These are phyloP conservation scores for Usnea hakonensis DNA, from an alignment of 495 filamentous ascomycete genomes.

Conservation along the genomic window DNA sequence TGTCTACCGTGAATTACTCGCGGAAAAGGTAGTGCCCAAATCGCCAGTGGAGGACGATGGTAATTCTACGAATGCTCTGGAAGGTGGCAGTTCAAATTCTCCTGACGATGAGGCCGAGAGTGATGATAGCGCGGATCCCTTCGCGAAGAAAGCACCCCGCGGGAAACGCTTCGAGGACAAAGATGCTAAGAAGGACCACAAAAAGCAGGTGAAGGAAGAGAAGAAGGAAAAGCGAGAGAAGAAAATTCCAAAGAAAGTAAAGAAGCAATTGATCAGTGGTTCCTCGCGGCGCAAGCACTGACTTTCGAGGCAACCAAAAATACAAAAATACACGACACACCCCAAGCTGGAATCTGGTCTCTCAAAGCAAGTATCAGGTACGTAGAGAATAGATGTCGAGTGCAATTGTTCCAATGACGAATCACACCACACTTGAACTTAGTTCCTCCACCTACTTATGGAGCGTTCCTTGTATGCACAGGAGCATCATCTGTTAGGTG, in stretches of 20 bases:
- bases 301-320: not conserved
- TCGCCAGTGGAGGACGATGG: slow-evolving; percentile 39
- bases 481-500: slow-evolving; percentile 15
- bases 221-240: slow-evolving; percentile 84
- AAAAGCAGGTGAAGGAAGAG: slow-evolving; percentile 85
- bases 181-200: slow-evolving; percentile 80
- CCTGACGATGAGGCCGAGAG: slow-evolving; percentile 20
- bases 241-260: slow-evolving; percentile 92
- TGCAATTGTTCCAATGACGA: slow-evolving; percentile 13
- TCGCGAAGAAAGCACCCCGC: slow-evolving; percentile 61
- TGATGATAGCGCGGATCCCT: slow-evolving; percentile 41
- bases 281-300: slow-evolving; percentile 41
- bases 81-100: slow-evolving; percentile 32
- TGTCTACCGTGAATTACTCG: slow-evolving; percentile 74
- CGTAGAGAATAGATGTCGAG: not conserved
- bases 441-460: slow-evolving; percentile 10
- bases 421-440: slow-evolving; percentile 20
- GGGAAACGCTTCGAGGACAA: slow-evolving; percentile 91
- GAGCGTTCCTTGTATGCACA: slow-evolving; percentile 22
- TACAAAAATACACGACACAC: not conserved
- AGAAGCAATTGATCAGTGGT: slow-evolving; percentile 63
- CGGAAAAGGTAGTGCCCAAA: slow-evolving; percentile 49
- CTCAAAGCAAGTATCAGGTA: not conserved
- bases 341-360: not conserved
- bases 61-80: slow-evolving; percentile 23